Evolutionary conservation across 169 alveolate genomes (phyloP), one percentile per base, ranked within the genome.

Genomic region (Babesia sp.): DNA sequence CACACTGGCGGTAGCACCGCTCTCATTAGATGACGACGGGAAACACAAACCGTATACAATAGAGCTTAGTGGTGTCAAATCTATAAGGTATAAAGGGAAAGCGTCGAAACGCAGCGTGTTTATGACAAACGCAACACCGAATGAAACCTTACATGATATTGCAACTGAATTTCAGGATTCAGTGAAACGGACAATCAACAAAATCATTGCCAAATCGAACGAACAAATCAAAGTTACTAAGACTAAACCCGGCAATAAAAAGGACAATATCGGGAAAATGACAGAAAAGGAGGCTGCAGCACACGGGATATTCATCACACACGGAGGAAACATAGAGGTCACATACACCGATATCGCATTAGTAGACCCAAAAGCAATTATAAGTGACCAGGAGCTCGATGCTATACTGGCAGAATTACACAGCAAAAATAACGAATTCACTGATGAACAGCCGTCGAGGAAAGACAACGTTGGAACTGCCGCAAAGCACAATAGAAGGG

Each of bases 241-340:
- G 34, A 22, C 48, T 7, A n/a, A 8, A 7, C 39, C 22, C 28
- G 20, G 66, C 2, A 28, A 58, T 22, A 56, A 53, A 2, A 14
- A 24, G 18, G 3, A 7, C 4, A 26, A 36, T n/a, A 58, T 70
- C 26, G 77, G 64, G 37, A 42, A 26, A 37, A 29, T 70, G 66
- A 79, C 87, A 3, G 87, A 71, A 51, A 59, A 82, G 4, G 80
- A 79, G 66, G 75, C 74, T 1, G 83, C 83, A 14, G 81, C 87
- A 20, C 72, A 41, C 24, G 87, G 87, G 39, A 59, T 79, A 18
- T 63, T 20, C 76, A 22, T 79, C 46, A 50, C 87, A 2, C 56
- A 39, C 11, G 83, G 87, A 0, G 87, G 82, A 1, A 59, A 69
- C 56, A 6, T 79, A 20, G 87, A 79, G 45, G 29, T 79, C 3